Percentiles rank a stretch among this genome's conserved stretches.
These are phyloP conservation scores for Ceratocystis alfenasii DNA, from an alignment of 2,329 filamentous ascomycete genomes.

Conservation along the genomic window DNA sequence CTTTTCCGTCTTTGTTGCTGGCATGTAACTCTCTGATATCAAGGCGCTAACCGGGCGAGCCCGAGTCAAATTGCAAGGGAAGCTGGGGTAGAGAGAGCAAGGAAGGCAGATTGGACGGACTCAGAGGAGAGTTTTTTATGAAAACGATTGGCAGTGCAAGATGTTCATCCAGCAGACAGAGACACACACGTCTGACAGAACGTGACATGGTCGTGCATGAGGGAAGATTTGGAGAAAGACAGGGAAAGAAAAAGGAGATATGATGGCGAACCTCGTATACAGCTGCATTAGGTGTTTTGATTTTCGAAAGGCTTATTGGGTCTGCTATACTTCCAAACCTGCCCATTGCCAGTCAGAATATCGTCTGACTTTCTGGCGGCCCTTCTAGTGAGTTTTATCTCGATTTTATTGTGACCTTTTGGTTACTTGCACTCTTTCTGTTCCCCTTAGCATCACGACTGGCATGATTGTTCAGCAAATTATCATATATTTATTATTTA, in stretches of 20 bases:
- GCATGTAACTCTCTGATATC: too few species aligned
- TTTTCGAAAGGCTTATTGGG: not conserved
- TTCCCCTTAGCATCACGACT: not conserved
- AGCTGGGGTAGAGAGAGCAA: too few species aligned
- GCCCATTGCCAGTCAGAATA: too few species aligned
- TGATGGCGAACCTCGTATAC: not conserved
- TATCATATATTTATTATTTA: not conserved
- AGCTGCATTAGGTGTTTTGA: not conserved
- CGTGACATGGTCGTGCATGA: not conserved
- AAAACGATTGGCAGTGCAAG: not conserved
- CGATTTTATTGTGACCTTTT: not conserved
- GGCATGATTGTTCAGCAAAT: not conserved
- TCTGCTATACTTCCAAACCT: too few species aligned
- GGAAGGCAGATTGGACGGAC: too few species aligned
- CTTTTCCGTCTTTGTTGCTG: too few species aligned
- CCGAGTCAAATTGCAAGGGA: too few species aligned
- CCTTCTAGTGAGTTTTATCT: too few species aligned
- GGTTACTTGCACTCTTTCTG: not conserved
- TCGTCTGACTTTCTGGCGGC: too few species aligned
- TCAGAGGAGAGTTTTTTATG: not conserved
- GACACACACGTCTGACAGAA: not conserved
- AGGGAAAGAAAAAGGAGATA: not conserved
- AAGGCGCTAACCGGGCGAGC: too few species aligned
- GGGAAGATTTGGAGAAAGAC: not conserved
- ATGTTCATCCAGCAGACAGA: not conserved